phyloP scores from a whole-genome alignment of 1,284 basidiomycete species.

The Agaricales sp. region DNA sequence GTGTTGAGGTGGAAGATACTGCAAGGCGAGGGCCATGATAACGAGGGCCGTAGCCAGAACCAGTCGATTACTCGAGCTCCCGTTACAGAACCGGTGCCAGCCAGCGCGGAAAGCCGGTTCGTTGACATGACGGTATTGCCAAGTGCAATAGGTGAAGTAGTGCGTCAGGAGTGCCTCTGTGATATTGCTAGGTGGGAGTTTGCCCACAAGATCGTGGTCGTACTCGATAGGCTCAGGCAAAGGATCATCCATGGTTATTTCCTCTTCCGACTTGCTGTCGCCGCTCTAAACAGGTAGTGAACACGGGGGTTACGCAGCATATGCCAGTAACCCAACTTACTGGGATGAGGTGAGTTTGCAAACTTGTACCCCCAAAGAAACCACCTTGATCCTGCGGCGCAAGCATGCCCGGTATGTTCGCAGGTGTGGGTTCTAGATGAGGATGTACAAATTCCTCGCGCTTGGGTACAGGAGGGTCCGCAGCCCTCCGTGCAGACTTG shows the following conservation, averaged over 20 bases:
- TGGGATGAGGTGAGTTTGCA: not conserved
- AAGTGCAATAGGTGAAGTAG: slow-evolving; percentile 78
- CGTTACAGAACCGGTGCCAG: slow-evolving; percentile 65
- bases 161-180: slow-evolving; percentile 63
- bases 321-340: not conserved
- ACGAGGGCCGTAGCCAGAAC: slow-evolving; percentile 59
- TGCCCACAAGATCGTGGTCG: slow-evolving; percentile 57
- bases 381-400: not conserved
- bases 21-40: slow-evolving; percentile 60
- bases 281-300: too few relatives aligned
- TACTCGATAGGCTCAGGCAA: slow-evolving; percentile 42
- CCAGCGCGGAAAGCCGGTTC: slow-evolving; percentile 44
- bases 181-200: slow-evolving; percentile 51
- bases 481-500: not conserved
- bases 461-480: not conserved
- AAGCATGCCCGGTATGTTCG: not conserved
- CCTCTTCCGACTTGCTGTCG: not conserved
- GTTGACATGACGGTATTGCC: slow-evolving; percentile 73
- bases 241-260: slow-evolving; percentile 10
- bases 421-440: not conserved
- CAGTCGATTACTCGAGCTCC: slow-evolving; percentile 52
- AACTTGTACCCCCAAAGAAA: not conserved
- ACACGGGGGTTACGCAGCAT: too few relatives aligned
- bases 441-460: not conserved
- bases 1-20: slow-evolving; percentile 61